Evolutionary conservation across 1,284 basidiomycete genomes (phyloP).

Genomic region (Agroathelia rolfsii): DNA sequence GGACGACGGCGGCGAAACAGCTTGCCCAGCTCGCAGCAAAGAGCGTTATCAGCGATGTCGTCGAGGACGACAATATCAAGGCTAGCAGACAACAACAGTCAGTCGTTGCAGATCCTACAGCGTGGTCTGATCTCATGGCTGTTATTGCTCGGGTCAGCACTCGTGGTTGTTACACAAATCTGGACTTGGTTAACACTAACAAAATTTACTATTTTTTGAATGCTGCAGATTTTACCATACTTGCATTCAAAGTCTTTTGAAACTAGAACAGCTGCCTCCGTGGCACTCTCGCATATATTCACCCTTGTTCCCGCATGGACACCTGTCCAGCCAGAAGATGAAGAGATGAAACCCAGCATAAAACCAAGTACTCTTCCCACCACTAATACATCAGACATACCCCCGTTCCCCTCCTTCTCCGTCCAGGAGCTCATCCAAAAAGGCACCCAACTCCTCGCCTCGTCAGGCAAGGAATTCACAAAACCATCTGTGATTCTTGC

Average conservation of each 20-base stretch:
- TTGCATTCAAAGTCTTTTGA: constrained; percentile 84
- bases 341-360: constrained; percentile 10
- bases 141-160: constrained; percentile 69
- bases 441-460: constrained; percentile 72
- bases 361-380: constrained; percentile 23
- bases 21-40: constrained; percentile 83
- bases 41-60: constrained; percentile 72
- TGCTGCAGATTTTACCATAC: constrained; percentile 69
- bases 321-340: constrained; percentile 40
- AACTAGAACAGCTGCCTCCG: constrained; percentile 76
- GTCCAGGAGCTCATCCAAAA: constrained; percentile 66
- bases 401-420: constrained; percentile 61
- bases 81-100: constrained; percentile 46
- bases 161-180: neutral
- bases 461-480: constrained; percentile 79
- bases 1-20: constrained; percentile 87
- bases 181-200: constrained; percentile 2
- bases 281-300: constrained; percentile 81
- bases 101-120: constrained; percentile 52
- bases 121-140: constrained; percentile 74
- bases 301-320: constrained; percentile 79
- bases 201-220: constrained; percentile 7
- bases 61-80: constrained; percentile 71
- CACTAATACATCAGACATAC: too few species aligned
- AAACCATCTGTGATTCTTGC: constrained; percentile 62